A percentile compares a stretch with the other conserved stretches of the same genome.
Evolutionary conservation across 805 yeast species (phyloP).

Genomic region (Candida endomychidarum): DNA sequence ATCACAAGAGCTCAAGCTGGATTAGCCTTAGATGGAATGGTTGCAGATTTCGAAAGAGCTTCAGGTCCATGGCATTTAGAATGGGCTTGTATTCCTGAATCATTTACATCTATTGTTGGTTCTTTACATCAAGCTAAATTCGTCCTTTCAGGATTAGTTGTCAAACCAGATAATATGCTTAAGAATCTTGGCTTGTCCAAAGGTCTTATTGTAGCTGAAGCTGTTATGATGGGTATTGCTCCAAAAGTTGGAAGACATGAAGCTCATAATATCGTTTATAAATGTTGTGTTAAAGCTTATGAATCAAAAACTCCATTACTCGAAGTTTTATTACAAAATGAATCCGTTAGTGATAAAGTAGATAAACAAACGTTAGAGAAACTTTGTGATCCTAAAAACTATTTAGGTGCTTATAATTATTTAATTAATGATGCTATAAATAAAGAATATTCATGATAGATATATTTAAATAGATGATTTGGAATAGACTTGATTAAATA

Average conservation of each 20-base stretch:
- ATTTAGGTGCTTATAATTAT: slow-evolving; percentile 4
- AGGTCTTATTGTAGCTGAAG: slow-evolving; percentile 10
- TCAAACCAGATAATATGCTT: slow-evolving; percentile 5
- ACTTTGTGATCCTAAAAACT: slow-evolving; percentile 6
- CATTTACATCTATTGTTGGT: slow-evolving; percentile 2
- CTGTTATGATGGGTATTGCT: slow-evolving; percentile 10
- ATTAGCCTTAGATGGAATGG: slow-evolving; percentile 4
- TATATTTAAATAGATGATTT: neutral
- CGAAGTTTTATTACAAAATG: slow-evolving; percentile 1
- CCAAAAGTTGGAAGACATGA: slow-evolving; percentile 8
- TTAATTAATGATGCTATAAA: slow-evolving; percentile 3
- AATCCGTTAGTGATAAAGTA: slow-evolving; percentile 1
- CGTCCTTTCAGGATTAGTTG: slow-evolving; percentile 5
- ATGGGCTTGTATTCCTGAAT: slow-evolving; percentile 7
- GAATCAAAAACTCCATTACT: neutral
- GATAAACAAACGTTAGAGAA: neutral
- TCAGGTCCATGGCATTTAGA: slow-evolving; percentile 9
- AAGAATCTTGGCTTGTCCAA: slow-evolving; percentile 5
- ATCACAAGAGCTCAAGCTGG: slow-evolving; percentile 7
- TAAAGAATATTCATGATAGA: neutral
- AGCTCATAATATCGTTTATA: slow-evolving; percentile 6
- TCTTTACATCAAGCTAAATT: slow-evolving; percentile 7
- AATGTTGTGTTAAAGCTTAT: slow-evolving; percentile 4
- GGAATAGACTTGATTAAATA: neutral
- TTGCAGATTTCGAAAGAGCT: slow-evolving; percentile 7